Percentiles rank a stretch among this genome's conserved stretches.
Conservation (phyloP, 345 rosid species). For the Camelina laxa region DNA sequence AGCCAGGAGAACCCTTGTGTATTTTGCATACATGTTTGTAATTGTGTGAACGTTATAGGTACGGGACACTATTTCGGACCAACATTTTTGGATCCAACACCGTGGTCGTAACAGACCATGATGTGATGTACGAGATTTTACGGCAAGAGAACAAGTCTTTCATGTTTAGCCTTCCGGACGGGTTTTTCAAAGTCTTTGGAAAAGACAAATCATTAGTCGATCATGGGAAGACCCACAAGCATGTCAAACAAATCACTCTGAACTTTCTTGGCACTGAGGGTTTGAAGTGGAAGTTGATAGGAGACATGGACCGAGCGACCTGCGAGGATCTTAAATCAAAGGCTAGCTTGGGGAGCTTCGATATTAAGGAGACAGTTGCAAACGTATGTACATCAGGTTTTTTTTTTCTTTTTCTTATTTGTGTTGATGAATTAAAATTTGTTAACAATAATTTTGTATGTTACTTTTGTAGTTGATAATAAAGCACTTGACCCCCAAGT, state of each 20-base stretch:
- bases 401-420: too few species aligned
- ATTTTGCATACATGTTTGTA: neutral
- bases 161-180: neutral
- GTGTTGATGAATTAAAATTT: neutral
- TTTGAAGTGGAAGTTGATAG: neutral
- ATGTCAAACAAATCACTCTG: neutral
- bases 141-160: conserved; percentile 30
- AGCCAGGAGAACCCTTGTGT: neutral
- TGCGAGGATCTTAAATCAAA: neutral
- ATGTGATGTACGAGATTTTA: conserved; percentile 40
- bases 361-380: neutral
- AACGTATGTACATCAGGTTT: neutral
- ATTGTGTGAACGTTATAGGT: conserved; percentile 28
- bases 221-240: neutral
- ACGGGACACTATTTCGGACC: conserved; percentile 29
- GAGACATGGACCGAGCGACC: neutral
- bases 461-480: neutral
- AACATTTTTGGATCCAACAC: conserved; percentile 39
- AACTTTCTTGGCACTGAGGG: neutral
- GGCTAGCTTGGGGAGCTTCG: neutral
- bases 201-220: neutral
- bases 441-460: neutral
- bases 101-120: conserved; percentile 43
- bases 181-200: neutral
- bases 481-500: neutral